Conservation (phyloP, 352 stramenopile species). For the Nothophytophthora sp. region DNA sequence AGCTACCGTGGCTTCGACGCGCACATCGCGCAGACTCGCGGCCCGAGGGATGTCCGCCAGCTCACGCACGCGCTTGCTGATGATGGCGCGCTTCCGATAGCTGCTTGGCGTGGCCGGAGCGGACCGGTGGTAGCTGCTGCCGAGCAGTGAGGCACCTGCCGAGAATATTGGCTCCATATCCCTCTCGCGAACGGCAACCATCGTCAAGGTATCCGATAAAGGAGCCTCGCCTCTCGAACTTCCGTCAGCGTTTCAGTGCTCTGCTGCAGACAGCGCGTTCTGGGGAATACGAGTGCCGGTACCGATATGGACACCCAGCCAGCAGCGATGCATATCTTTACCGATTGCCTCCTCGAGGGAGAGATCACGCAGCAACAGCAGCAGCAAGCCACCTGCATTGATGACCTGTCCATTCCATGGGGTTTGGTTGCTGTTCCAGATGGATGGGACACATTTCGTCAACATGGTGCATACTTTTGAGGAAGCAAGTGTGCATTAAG, state of each 20-base stretch:
- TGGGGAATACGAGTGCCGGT: conserved; percentile 4
- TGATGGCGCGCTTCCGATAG: conserved; percentile 6
- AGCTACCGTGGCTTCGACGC: conserved; percentile 45
- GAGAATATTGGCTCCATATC: conserved; percentile 16
- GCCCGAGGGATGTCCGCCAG: conserved; percentile 62
- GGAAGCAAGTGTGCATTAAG: too few species aligned
- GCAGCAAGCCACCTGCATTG: conserved; percentile 1
- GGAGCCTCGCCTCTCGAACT: too few species aligned
- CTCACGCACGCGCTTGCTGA: conserved; percentile 34
- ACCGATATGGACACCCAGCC: too few species aligned
- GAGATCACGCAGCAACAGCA: conserved; percentile 9
- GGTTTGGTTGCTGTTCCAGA: too few species aligned
- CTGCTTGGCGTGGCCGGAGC: conserved; percentile 10
- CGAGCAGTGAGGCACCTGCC: conserved; percentile 12
- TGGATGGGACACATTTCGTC: too few species aligned
- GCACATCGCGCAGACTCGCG: conserved; percentile 50
- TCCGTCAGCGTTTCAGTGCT: too few species aligned
- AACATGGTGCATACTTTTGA: too few species aligned
- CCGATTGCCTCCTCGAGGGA: conserved; percentile 10
- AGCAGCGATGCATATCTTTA: too few species aligned
- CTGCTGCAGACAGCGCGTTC: conserved; percentile 1
- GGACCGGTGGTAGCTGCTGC: conserved; percentile 13
- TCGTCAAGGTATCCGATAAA: conserved; percentile 1
- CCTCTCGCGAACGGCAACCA: conserved; percentile 18
- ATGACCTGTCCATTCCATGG: too few species aligned